Conservation (phyloP, 192 early-diverging fungal species). For the Lobosporangium transversale region DNA sequence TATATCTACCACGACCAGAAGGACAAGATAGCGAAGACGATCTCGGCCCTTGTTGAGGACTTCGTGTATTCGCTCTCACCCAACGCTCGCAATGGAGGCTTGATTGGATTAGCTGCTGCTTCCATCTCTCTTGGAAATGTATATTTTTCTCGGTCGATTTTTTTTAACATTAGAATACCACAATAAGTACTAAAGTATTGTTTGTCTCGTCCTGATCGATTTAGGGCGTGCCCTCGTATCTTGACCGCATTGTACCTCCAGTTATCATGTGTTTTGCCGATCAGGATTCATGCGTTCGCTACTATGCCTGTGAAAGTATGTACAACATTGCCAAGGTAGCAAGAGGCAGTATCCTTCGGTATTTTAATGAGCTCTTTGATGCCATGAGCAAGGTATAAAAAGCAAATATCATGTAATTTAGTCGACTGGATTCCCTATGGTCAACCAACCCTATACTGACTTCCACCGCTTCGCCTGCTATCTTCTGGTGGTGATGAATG, state of each 20-base stretch:
- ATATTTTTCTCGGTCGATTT: slow-evolving; percentile 12
- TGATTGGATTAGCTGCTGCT: slow-evolving; percentile 90
- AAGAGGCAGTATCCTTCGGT: slow-evolving; percentile 83
- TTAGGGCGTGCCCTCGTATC: slow-evolving; percentile 67
- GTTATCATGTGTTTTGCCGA: slow-evolving; percentile 93
- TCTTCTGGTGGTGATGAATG: too few species aligned
- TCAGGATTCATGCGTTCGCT: slow-evolving; percentile 92
- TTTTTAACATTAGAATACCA: too few species aligned
- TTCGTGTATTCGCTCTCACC: slow-evolving; percentile 90
- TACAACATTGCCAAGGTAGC: slow-evolving; percentile 99
- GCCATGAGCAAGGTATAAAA: slow-evolving; percentile 84
- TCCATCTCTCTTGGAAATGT: slow-evolving; percentile 89
- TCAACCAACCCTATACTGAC: background rate
- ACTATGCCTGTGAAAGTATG: slow-evolving; percentile 98
- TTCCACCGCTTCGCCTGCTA: too few species aligned
- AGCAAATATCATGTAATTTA: background rate
- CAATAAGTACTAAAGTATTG: too few species aligned
- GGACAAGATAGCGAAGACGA: slow-evolving; percentile 72
- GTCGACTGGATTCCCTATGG: slow-evolving; percentile 7
- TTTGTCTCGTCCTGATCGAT: background rate
- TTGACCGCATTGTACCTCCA: slow-evolving; percentile 89
- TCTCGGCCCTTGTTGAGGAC: slow-evolving; percentile 83
- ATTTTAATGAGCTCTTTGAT: slow-evolving; percentile 98
- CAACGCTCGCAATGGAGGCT: slow-evolving; percentile 90
- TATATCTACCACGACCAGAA: slow-evolving; percentile 64